Conservation (phyloP, 164 flowering plant genomes). For the Macadamia tetraphylla region DNA sequence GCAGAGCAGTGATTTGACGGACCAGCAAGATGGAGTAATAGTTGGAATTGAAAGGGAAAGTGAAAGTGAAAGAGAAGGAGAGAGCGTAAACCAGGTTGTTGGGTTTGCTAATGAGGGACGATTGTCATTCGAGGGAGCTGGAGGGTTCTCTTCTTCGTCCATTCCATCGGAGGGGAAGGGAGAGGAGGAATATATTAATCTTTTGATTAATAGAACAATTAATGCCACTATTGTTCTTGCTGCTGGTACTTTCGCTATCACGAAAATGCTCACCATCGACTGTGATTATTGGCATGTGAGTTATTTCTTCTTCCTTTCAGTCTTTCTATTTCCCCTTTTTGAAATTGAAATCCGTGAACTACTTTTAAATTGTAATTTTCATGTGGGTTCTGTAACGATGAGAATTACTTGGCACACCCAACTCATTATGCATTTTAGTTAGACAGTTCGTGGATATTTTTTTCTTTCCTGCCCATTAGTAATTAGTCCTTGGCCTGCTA, state of each 20-base stretch:
- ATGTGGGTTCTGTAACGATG: too few relatives aligned
- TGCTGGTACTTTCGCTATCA: constrained; percentile 69
- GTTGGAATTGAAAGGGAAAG: constrained; percentile 31
- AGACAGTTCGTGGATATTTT: too few relatives aligned
- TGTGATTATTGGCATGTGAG: constrained; percentile 83
- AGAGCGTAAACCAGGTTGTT: constrained; percentile 27
- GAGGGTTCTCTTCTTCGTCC: constrained; percentile 30
- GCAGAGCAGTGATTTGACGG: constrained; percentile 46
- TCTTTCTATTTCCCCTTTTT: neutral
- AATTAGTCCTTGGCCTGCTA: too few relatives aligned
- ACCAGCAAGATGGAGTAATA: constrained; percentile 51
- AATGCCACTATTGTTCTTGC: constrained; percentile 82
- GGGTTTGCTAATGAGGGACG: constrained; percentile 55
- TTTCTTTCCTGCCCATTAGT: too few relatives aligned
- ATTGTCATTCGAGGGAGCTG: constrained; percentile 54
- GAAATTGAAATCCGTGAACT: too few relatives aligned
- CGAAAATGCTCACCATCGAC: constrained; percentile 75
- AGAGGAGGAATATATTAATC: constrained; percentile 32
- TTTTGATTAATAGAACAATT: constrained; percentile 58
- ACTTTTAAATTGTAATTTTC: too few relatives aligned
- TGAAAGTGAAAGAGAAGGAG: constrained; percentile 29
- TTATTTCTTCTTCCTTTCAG: neutral
- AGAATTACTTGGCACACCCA: too few relatives aligned
- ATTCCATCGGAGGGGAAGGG: constrained; percentile 15
- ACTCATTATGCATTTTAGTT: too few relatives aligned